Conservation (phyloP, 176 grass and related monocot species). For the Ensete ventricosum region DNA sequence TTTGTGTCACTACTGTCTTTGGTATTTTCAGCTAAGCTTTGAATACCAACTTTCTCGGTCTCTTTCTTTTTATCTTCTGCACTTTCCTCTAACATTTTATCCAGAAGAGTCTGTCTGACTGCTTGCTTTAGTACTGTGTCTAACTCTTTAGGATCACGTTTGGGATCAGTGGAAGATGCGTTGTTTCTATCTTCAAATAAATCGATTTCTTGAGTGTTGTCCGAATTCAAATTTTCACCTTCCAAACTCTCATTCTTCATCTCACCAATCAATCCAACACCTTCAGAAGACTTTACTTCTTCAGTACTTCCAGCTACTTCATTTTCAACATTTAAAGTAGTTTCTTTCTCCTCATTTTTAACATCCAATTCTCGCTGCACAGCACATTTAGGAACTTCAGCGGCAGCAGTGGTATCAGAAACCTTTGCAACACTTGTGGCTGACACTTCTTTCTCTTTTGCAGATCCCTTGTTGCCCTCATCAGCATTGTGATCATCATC, state of each 20-base stretch:
- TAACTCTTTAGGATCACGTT: not conserved
- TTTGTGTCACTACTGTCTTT: slow-evolving; percentile 1
- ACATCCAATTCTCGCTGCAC: not conserved
- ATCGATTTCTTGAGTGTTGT: not conserved
- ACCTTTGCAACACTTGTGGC: not conserved
- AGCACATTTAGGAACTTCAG: not conserved
- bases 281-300: not conserved
- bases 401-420: not conserved
- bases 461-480: not conserved
- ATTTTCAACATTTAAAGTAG: not conserved
- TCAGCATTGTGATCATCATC: slow-evolving; percentile 1
- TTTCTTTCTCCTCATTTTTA: not conserved
- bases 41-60: not conserved
- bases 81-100: not conserved
- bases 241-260: not conserved
- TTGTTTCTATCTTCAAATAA: not conserved
- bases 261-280: not conserved
- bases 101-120: not conserved
- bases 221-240: not conserved
- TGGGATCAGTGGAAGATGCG: not conserved
- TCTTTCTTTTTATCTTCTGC: slow-evolving; percentile 9
- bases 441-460: not conserved
- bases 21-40: not conserved
- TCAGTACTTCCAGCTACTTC: not conserved
- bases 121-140: slow-evolving; percentile 3